A percentile compares a stretch with the other conserved stretches of the same genome.
These are phyloP conservation scores for Pyracantha coccinea DNA, from an alignment of 331 rosid genomes.

Conservation along the genomic window DNA sequence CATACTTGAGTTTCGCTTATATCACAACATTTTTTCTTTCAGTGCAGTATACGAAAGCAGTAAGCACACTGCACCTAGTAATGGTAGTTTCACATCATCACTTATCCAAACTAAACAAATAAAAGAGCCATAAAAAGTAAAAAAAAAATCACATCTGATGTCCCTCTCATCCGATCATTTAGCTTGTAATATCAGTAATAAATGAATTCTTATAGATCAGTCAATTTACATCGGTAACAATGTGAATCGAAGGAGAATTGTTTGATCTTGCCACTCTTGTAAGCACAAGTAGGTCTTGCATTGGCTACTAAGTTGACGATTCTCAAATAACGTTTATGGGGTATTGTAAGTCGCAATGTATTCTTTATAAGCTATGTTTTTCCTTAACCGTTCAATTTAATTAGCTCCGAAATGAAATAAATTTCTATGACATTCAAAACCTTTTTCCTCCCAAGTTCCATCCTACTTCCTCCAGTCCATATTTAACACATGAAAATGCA, in stretches of 20 bases:
- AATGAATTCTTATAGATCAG: not conserved
- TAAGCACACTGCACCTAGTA: not conserved
- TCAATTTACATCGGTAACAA: not conserved
- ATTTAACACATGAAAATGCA: not conserved
- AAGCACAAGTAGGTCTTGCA: not conserved
- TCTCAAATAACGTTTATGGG: not conserved
- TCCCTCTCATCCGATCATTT: not conserved
- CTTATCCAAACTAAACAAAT: not conserved
- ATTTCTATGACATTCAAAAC: not conserved
- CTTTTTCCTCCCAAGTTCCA: not conserved
- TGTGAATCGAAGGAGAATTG: not conserved
- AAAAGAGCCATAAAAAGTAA: not conserved
- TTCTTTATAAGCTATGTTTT: not conserved
- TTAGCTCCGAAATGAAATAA: not conserved
- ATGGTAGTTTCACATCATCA: not conserved
- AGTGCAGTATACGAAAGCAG: not conserved
- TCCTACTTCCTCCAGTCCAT: not conserved
- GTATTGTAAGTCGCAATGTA: not conserved
- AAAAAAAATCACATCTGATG: not conserved
- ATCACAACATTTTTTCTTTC: not conserved
- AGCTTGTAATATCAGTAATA: not conserved
- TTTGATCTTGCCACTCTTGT: not conserved
- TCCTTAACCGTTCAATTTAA: not conserved
- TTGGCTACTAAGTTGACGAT: not conserved
- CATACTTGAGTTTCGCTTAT: not conserved